Conservation (phyloP, 257 asterid species). For the Nyctanthes arbortristis region DNA sequence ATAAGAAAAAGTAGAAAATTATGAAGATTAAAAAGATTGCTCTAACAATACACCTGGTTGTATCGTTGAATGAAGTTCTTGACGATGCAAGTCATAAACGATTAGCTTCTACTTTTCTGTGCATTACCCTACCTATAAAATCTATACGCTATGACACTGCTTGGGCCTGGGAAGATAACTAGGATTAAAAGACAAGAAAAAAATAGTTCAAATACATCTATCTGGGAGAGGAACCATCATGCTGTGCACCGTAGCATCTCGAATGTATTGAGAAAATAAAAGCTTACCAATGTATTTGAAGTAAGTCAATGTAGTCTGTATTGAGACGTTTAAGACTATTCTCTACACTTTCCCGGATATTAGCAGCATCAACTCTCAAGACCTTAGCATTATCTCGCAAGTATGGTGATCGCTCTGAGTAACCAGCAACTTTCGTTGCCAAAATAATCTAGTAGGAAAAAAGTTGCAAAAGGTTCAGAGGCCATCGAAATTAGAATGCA, state of each 20-base stretch:
- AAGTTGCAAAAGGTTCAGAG: neutral
- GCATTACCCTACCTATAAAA: neutral
- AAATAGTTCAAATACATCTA: neutral
- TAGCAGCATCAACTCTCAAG: constrained; percentile 88
- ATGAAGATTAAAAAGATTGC: neutral
- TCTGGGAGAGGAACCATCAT: neutral
- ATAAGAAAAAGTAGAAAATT: neutral
- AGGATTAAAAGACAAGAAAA: constrained; percentile 9
- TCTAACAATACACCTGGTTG: neutral
- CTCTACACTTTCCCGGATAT: constrained; percentile 87
- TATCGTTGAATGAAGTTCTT: neutral
- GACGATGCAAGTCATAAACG: neutral
- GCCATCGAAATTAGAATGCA: neutral
- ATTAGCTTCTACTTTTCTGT: neutral
- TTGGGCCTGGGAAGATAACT: neutral
- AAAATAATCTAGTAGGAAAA: constrained; percentile 58
- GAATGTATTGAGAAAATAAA: neutral
- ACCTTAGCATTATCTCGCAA: constrained; percentile 62
- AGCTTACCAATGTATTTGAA: constrained; percentile 92
- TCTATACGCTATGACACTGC: neutral
- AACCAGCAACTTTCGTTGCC: constrained; percentile 96
- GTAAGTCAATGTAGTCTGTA: constrained; percentile 91
- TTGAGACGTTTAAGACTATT: constrained; percentile 89
- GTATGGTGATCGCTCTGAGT: constrained; percentile 59
- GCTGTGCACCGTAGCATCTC: neutral